A percentile compares a stretch with the other conserved stretches of the same genome.
These are phyloP conservation scores for Zygoascus flipseniorum DNA, from an alignment of 805 yeast species.

Conservation along the genomic window DNA sequence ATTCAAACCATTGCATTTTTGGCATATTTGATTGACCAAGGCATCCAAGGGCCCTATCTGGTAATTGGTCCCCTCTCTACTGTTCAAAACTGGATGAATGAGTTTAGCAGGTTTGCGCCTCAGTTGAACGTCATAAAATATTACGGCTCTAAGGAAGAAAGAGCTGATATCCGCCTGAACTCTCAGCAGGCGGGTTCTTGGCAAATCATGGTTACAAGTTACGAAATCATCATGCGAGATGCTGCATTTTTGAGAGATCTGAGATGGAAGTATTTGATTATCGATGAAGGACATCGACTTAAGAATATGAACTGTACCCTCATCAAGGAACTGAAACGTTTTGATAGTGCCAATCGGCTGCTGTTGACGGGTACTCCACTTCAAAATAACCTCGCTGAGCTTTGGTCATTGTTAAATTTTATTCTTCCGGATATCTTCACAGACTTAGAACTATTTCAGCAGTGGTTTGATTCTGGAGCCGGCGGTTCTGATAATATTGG, in stretches of 20 bases:
- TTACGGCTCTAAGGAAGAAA: slow-evolving; percentile 78
- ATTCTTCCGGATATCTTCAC: slow-evolving; percentile 89
- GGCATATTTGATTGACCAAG: slow-evolving; percentile 68
- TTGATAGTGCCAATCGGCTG: slow-evolving; percentile 54
- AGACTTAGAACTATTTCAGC: slow-evolving; percentile 80
- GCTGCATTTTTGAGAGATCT: slow-evolving; percentile 60
- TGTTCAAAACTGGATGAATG: slow-evolving; percentile 74
- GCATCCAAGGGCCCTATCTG: slow-evolving; percentile 73
- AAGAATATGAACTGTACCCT: slow-evolving; percentile 76
- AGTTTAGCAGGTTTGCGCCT: slow-evolving; percentile 63
- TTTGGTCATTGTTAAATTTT: slow-evolving; percentile 89
- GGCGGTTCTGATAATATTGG: slow-evolving; percentile 18
- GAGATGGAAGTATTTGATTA: slow-evolving; percentile 86
- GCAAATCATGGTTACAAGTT: slow-evolving; percentile 78
- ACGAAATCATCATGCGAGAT: slow-evolving; percentile 72
- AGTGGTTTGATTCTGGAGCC: slow-evolving; percentile 76
- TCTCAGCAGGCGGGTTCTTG: slow-evolving; percentile 44
- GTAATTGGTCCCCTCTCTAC: slow-evolving; percentile 95
- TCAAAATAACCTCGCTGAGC: slow-evolving; percentile 81
- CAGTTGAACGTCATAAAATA: slow-evolving; percentile 74
- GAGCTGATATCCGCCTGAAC: slow-evolving; percentile 72
- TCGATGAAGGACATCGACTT: slow-evolving; percentile 92
- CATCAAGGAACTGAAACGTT: slow-evolving; percentile 59
- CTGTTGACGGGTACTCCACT: slow-evolving; percentile 93
- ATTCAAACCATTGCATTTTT: slow-evolving; percentile 78